These are phyloP conservation scores for Spergularia bocconei DNA, from an alignment of 148 eudicot species.

Conservation along the genomic window DNA sequence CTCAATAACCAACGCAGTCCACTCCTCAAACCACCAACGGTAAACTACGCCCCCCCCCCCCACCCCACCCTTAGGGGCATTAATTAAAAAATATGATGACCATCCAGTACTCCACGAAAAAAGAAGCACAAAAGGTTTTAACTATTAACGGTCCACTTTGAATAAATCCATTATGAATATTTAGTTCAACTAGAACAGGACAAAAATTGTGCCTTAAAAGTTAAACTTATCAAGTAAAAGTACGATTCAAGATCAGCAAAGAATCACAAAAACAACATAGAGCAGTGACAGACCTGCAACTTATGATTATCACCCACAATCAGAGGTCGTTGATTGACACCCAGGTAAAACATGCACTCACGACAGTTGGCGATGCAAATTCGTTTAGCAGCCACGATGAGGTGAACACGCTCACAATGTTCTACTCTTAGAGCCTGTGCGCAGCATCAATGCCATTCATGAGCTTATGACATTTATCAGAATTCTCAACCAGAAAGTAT, in stretches of 20 bases:
- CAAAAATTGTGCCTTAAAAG: background rate
- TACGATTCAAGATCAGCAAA: background rate
- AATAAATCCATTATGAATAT: background rate
- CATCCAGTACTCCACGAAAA: background rate
- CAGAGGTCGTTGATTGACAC: conserved; percentile 91
- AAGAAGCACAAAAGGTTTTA: background rate
- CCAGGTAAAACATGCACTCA: conserved; percentile 86
- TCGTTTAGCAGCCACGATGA: conserved; percentile 81
- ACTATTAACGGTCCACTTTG: background rate
- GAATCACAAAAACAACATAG: background rate
- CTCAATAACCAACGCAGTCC: too few relatives aligned
- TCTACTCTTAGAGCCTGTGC: conserved; percentile 86
- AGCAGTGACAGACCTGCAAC: conserved; percentile 62
- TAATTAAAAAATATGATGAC: background rate
- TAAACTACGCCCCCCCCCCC: too few relatives aligned
- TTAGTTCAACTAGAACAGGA: background rate
- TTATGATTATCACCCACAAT: conserved; percentile 98
- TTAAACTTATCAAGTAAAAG: background rate
- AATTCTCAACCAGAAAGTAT: conserved; percentile 13
- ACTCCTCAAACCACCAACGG: too few relatives aligned
- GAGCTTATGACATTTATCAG: conserved; percentile 19
- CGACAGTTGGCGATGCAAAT: conserved; percentile 97
- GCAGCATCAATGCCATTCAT: conserved; percentile 14
- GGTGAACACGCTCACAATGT: conserved; percentile 98
- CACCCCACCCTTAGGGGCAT: background rate